Evolutionary conservation across 306 rosid genomes (phyloP), one percentile per base, ranked within the genome.

Genomic region (Macrotyloma uniflorum): DNA sequence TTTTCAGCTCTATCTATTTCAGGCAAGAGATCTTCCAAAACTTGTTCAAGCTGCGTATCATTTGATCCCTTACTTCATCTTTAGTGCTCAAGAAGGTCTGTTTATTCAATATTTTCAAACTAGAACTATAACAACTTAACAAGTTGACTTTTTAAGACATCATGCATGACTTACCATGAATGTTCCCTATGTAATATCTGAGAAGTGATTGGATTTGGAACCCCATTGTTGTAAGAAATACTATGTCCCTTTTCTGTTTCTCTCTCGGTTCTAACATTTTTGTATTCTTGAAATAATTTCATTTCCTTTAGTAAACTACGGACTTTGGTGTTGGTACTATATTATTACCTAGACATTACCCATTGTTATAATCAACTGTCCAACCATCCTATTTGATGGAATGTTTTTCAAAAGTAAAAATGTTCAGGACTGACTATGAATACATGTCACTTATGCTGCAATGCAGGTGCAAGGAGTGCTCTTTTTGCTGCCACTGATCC

Each of bases 401-500:
- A 33, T 53, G 24, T 19, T 54, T 63, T 18, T 40, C 22, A n/a
- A 10, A 43, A 70, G 61, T 47, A 22, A 23, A 66, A 55, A n/a
- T 43, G 49, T 23, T 72, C 18, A 18, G n/a, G 50, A 20, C 63
- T 43, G 35, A 79, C 26, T 5, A 3, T 18, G 57, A 47, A 72
- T 26, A 40, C 69, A 26, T 47, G 13, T 50, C 42, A 33, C 54
- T n/a, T 50, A 63, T 87, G 70, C 88, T 86, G 93, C 28, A 46
- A 79, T 88, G 83, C 89, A 95, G 99, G 99, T 88, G 83, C 98
- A 1, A 89, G 99, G 88, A 95, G 98, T 65, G 61, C 97, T 4
- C 96, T 95, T 33, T 95, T 95, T 74, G 93, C 98, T 11, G 98
- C 98, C 47, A 92, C 98, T 0, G 98, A 95, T 84, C 98, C 98